Percentiles rank a stretch among this genome's conserved stretches.
These are phyloP conservation scores for Corchorus olitorius DNA, from an alignment of 345 rosid genomes.

Conservation along the genomic window DNA sequence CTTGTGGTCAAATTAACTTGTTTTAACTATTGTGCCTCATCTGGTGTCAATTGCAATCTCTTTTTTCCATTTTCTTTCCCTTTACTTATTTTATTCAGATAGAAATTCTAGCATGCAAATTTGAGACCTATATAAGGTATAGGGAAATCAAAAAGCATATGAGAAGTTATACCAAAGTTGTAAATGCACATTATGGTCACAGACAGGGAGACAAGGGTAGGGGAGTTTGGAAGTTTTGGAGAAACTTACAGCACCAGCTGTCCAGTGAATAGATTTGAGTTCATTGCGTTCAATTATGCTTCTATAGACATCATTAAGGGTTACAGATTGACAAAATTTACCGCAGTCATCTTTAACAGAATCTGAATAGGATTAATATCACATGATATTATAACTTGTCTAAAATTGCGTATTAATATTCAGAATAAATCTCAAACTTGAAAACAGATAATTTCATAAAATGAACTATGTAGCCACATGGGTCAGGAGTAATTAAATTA, in stretches of 20 bases:
- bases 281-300: constrained; percentile 74
- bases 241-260: constrained; percentile 74
- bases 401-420: not conserved
- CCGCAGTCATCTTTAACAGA: not conserved
- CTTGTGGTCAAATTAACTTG: not conserved
- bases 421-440: not conserved
- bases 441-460: constrained; percentile 11
- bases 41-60: not conserved
- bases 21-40: not conserved
- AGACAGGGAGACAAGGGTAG: not conserved
- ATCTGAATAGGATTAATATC: not conserved
- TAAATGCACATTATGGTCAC: not conserved
- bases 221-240: constrained; percentile 10
- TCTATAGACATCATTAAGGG: constrained; percentile 57
- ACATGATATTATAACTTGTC: not conserved
- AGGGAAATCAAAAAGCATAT: not conserved
- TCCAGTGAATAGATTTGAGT: constrained; percentile 79
- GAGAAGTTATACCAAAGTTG: constrained; percentile 1
- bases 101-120: not conserved
- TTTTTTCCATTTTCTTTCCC: not conserved
- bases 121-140: not conserved
- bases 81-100: not conserved
- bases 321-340: constrained; percentile 15
- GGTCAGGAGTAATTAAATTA: not conserved
- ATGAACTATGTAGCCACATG: not conserved